Percentiles rank a stretch among this genome's conserved stretches.
Evolutionary conservation across 2,329 filamentous ascomycete genomes (phyloP).

Genomic region (Endoconidiophora laricicola): DNA sequence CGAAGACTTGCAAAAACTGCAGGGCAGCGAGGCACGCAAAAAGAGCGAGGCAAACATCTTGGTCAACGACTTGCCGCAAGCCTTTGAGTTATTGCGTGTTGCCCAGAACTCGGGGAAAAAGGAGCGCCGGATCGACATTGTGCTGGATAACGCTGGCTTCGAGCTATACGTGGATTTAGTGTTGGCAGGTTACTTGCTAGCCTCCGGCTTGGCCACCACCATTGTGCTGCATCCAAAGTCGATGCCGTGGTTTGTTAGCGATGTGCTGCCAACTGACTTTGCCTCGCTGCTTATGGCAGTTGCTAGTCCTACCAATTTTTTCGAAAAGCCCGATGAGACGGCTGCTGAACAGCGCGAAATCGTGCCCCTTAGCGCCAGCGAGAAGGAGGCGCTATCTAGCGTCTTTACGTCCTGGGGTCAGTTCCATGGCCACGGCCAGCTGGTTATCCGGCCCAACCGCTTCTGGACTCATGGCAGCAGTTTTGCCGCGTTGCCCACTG

Average conservation of each 20-base stretch:
- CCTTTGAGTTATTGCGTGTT: constrained; percentile 51
- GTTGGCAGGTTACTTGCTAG: constrained; percentile 75
- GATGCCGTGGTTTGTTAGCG: constrained; percentile 96
- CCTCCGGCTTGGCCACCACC: constrained; percentile 67
- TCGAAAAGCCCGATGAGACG: constrained; percentile 51
- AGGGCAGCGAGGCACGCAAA: constrained; percentile 76
- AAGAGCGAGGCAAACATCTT: constrained; percentile 81
- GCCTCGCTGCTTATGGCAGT: constrained; percentile 64
- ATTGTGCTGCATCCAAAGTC: constrained; percentile 85
- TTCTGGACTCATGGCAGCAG: constrained; percentile 86
- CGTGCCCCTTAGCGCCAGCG: constrained; percentile 46
- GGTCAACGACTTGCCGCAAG: constrained; percentile 62
- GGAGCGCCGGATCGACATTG: constrained; percentile 58
- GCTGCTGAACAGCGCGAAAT: constrained; percentile 22
- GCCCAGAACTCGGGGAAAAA: constrained; percentile 34
- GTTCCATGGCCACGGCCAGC: constrained; percentile 67
- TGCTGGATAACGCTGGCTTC: constrained; percentile 94
- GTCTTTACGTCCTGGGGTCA: constrained; percentile 68
- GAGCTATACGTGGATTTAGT: constrained; percentile 93
- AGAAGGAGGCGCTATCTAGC: constrained; percentile 51
- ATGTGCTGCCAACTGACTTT: constrained; percentile 80
- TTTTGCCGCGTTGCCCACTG: constrained; percentile 69
- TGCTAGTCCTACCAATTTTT: constrained; percentile 62
- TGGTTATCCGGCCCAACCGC: constrained; percentile 65
- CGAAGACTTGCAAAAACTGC: constrained; percentile 91